Conservation (phyloP, 176 grass and related monocot genomes). For the maize (Zea mays) region Zm-B73-REFERENCE-NAM-5.0 NC_050096.1:265044001-265044500, state of each 20-base stretch:
- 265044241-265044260: not conserved
- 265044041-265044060: constrained; percentile 34
- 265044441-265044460: constrained; percentile 30
- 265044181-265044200: not conserved
- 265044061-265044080: constrained; percentile 51
- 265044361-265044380: constrained; percentile 20
- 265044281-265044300: not conserved
- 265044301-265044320: not conserved
- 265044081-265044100: constrained; percentile 57
- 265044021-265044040: not conserved
- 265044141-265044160: constrained; percentile 20
- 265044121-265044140: constrained; percentile 35
- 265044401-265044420: constrained; percentile 20
- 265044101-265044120: constrained; percentile 65
- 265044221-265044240: not conserved
- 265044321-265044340: constrained; percentile 4
- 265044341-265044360: constrained; percentile 27
- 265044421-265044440: constrained; percentile 5
- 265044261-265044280: not conserved
- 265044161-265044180: not conserved
- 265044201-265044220: not conserved
- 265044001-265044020: not conserved
- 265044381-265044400: constrained; percentile 6
- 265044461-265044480: constrained; percentile 47
- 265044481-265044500: constrained; percentile 60